Evolutionary conservation across 2,329 filamentous ascomycete genomes (phyloP).

Genomic region (Arthrobotrys iridis): DNA sequence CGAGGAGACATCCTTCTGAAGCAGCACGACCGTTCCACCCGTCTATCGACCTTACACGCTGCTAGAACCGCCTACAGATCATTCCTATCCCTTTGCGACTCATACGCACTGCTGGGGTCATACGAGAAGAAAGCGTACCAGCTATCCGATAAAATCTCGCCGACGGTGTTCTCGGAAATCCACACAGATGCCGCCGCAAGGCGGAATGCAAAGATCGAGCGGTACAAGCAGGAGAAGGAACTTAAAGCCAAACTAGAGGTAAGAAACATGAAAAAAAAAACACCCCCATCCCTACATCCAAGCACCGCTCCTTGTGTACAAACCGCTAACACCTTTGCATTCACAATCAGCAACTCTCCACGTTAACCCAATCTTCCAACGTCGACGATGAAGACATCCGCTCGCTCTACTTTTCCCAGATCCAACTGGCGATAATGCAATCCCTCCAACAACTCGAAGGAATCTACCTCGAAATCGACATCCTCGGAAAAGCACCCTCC

Average conservation of each 20-base stretch:
- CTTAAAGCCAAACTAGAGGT: constrained; percentile 84
- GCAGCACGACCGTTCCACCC: constrained; percentile 64
- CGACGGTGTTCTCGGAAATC: constrained; percentile 38
- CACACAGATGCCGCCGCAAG: constrained; percentile 70
- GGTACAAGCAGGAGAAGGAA: constrained; percentile 85
- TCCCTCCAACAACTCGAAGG: constrained; percentile 89
- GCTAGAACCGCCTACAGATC: constrained; percentile 78
- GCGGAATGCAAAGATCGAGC: constrained; percentile 83
- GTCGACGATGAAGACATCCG: constrained; percentile 87
- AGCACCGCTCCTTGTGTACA: neutral
- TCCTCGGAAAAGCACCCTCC: constrained; percentile 78
- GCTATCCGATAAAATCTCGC: constrained; percentile 23
- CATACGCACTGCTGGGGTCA: constrained; percentile 76
- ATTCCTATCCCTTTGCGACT: constrained; percentile 79
- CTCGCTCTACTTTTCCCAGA: constrained; percentile 78
- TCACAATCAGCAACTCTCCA: constrained; percentile 30
- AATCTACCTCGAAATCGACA: constrained; percentile 82
- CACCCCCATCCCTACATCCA: too few species aligned
- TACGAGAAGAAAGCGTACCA: constrained; percentile 73
- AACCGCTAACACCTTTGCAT: neutral
- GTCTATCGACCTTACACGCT: constrained; percentile 71
- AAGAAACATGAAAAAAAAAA: too few species aligned
- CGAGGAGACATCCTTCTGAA: constrained; percentile 82
- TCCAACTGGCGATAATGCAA: constrained; percentile 78
- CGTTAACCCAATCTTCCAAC: constrained; percentile 63